These are phyloP conservation scores for Dentiscutata heterogama DNA, from an alignment of 371 early-diverging fungal genomes.

Conservation along the genomic window DNA sequence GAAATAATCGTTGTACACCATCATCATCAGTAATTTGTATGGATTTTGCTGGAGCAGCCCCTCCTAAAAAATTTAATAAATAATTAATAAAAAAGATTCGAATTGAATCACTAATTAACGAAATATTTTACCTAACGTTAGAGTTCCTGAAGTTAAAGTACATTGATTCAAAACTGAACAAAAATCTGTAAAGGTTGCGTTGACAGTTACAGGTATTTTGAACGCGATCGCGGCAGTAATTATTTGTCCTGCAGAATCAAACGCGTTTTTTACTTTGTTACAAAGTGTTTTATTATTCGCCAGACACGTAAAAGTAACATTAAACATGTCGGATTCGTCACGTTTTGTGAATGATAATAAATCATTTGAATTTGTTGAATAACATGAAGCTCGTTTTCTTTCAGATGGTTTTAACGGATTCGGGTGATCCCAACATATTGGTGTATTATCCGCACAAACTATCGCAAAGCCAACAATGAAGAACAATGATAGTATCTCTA, in stretches of 20 bases:
- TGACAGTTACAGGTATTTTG: constrained; percentile 60
- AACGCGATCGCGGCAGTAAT: constrained; percentile 57
- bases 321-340: neutral
- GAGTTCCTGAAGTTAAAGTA: constrained; percentile 31
- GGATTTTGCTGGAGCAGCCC: constrained; percentile 58
- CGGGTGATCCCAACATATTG: neutral
- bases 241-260: constrained; percentile 52
- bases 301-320: neutral
- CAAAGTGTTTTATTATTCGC: constrained; percentile 45
- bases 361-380: neutral
- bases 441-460: too few relatives aligned
- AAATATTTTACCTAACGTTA: constrained; percentile 52
- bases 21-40: constrained; percentile 59
- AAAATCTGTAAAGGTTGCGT: constrained; percentile 64
- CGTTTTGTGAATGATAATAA: neutral
- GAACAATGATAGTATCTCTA: too few relatives aligned
- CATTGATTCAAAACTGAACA: constrained; percentile 58
- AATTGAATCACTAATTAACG: neutral
- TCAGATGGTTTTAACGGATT: neutral
- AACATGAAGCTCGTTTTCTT: neutral
- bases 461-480: too few relatives aligned
- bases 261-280: constrained; percentile 52
- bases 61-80: constrained; percentile 45
- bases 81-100: neutral
- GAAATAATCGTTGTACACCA: constrained; percentile 64